phyloP scores from a whole-genome alignment of 345 rosid species.

The Aquilaria sinensis region DNA sequence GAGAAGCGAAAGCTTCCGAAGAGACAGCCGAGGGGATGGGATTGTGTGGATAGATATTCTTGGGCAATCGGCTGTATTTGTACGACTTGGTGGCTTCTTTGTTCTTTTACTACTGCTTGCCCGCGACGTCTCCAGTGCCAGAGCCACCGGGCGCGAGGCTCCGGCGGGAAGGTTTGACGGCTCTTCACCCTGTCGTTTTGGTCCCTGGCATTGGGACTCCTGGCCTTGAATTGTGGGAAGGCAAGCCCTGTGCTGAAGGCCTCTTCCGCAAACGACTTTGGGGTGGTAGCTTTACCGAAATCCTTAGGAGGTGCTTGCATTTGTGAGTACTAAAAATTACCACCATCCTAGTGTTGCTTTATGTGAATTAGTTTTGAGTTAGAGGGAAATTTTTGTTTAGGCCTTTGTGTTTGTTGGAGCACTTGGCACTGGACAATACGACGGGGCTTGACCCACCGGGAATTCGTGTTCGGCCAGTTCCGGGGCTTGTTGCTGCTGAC shows the following conservation, averaged over 20 bases:
- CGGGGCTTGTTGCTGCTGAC: constrained; percentile 57
- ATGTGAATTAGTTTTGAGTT: constrained; percentile 6
- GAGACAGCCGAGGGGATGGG: constrained; percentile 30
- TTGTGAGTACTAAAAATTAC: neutral
- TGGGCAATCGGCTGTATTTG: constrained; percentile 59
- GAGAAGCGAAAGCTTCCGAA: constrained; percentile 13
- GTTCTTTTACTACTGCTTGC: constrained; percentile 43
- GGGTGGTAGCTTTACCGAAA: constrained; percentile 67
- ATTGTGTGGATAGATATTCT: constrained; percentile 48
- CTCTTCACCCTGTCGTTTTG: constrained; percentile 65
- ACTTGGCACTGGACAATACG: constrained; percentile 54
- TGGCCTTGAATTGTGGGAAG: constrained; percentile 78
- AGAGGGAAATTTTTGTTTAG: constrained; percentile 20
- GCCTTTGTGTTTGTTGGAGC: constrained; percentile 75
- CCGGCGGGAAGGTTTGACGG: constrained; percentile 45
- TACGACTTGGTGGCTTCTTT: constrained; percentile 60
- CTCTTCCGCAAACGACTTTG: constrained; percentile 66
- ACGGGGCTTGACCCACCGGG: constrained; percentile 82
- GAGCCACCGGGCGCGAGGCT: constrained; percentile 52
- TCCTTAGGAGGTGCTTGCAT: constrained; percentile 45
- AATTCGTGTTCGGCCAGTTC: constrained; percentile 52
- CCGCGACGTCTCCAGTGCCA: constrained; percentile 36
- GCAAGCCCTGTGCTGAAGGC: constrained; percentile 63
- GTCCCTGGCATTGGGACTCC: constrained; percentile 76
- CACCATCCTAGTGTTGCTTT: neutral